Conservation (phyloP, 768 basidiomycete genomes). For the Gymnopilus dilepis region DNA sequence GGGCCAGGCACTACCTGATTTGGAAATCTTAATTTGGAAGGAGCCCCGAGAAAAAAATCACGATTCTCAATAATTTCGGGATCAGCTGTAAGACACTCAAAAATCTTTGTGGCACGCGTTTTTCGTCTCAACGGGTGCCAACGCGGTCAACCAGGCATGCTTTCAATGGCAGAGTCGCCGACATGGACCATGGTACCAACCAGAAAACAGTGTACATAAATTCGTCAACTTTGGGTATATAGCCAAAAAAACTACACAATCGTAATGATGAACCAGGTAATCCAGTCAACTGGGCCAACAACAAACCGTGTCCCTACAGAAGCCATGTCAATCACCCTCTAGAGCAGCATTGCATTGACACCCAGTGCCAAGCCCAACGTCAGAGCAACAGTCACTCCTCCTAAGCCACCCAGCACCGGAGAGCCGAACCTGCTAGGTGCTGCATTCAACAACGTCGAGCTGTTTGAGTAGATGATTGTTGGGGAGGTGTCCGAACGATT, state of each 20-base stretch:
- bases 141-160: too few species aligned
- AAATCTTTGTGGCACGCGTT: too few species aligned
- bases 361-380: conserved; percentile 32
- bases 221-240: neutral
- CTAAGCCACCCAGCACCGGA: conserved; percentile 22
- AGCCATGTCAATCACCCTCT: neutral
- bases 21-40: too few species aligned
- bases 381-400: conserved; percentile 27
- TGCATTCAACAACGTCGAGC: conserved; percentile 57
- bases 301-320: neutral
- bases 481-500: conserved; percentile 61
- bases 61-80: too few species aligned
- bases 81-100: too few species aligned
- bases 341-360: conserved; percentile 31
- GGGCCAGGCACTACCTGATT: too few species aligned
- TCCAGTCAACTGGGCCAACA: neutral
- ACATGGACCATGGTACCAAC: too few species aligned
- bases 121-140: too few species aligned
- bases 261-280: neutral
- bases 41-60: too few species aligned
- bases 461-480: conserved; percentile 61
- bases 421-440: conserved; percentile 33
- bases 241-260: neutral
- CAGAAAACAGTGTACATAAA: too few species aligned
- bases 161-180: too few species aligned